phyloP scores from a whole-genome alignment of 768 basidiomycete genomes.

The Tylopilus cervinicoccineus region DNA sequence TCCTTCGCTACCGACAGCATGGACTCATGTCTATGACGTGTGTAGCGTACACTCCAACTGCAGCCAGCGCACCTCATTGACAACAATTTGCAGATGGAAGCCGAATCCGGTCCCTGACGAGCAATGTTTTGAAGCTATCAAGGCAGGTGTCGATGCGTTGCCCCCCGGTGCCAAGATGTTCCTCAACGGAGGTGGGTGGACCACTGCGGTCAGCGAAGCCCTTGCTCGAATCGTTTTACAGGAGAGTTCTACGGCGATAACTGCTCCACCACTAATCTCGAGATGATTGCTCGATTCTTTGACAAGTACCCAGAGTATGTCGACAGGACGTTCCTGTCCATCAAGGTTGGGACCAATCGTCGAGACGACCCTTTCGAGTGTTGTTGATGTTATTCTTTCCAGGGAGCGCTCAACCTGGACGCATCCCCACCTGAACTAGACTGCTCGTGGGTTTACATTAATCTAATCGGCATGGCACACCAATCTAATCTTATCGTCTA shows the following conservation, averaged over 20 bases:
- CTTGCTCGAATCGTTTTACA: slow-evolving; percentile 7
- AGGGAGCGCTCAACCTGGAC: slow-evolving; percentile 10
- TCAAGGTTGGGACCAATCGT: slow-evolving; percentile 22
- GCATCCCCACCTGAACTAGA: slow-evolving; percentile 11
- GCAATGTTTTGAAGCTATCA: slow-evolving; percentile 59
- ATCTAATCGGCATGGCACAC: neutral
- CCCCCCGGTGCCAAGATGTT: slow-evolving; percentile 45
- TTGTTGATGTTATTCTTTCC: neutral
- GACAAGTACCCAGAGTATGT: slow-evolving; percentile 35
- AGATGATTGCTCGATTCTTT: slow-evolving; percentile 49
- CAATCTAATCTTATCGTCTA: neutral
- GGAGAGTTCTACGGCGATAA: slow-evolving; percentile 58
- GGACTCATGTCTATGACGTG: slow-evolving; percentile 61
- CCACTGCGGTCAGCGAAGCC: neutral
- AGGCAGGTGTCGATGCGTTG: slow-evolving; percentile 42
- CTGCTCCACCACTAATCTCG: slow-evolving; percentile 40
- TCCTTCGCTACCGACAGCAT: slow-evolving; percentile 30
- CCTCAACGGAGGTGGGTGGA: slow-evolving; percentile 43
- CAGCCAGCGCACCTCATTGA: neutral
- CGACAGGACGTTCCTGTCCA: slow-evolving; percentile 34
- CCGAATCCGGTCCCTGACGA: slow-evolving; percentile 48
- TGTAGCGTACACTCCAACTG: neutral
- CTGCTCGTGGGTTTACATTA: slow-evolving; percentile 20
- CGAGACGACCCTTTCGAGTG: too few relatives aligned
- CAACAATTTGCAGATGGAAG: slow-evolving; percentile 34